A percentile compares a stretch with the other conserved stretches of the same genome.
Conservation (phyloP, 1,284 basidiomycete genomes). For the Peniophora sp. region DNA sequence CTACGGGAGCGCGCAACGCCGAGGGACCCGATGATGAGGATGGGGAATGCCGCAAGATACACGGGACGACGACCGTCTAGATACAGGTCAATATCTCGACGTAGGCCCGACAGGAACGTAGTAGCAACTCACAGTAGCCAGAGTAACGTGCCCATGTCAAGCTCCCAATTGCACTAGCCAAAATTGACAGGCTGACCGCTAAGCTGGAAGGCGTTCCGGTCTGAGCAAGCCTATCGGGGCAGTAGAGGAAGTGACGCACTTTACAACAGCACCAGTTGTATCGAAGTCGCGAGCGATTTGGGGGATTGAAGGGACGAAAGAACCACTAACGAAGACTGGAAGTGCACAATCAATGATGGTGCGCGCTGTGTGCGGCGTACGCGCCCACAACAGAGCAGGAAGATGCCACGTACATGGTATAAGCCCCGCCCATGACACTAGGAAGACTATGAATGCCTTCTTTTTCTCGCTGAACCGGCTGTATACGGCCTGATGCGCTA, state of each 20-base stretch:
- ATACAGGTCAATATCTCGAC: not conserved
- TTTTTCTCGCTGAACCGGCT: constrained; percentile 35
- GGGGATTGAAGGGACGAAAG: constrained; percentile 65
- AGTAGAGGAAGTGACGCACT: constrained; percentile 30
- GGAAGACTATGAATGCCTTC: constrained; percentile 40
- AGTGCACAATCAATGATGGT: not conserved
- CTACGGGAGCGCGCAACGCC: constrained; percentile 45
- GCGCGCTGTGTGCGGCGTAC: not conserved
- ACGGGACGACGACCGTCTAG: constrained; percentile 56
- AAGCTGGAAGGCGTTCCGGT: constrained; percentile 22
- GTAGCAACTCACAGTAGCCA: constrained; percentile 34
- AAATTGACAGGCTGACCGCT: constrained; percentile 39
- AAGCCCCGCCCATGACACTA: constrained; percentile 45
- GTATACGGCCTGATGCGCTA: constrained; percentile 32
- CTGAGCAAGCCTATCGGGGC: too few species aligned
- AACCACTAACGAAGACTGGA: constrained; percentile 60
- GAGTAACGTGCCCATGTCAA: constrained; percentile 48
- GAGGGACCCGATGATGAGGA: constrained; percentile 51
- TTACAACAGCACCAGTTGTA: constrained; percentile 47
- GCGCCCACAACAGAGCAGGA: not conserved
- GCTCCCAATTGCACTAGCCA: constrained; percentile 31
- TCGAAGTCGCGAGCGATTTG: constrained; percentile 54
- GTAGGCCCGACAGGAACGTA: not conserved
- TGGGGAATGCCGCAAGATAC: constrained; percentile 51
- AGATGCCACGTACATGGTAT: constrained; percentile 34